Evolutionary conservation across 1,139 yeast genomes (phyloP).

Genomic region (Suhomyces coccinellae): DNA sequence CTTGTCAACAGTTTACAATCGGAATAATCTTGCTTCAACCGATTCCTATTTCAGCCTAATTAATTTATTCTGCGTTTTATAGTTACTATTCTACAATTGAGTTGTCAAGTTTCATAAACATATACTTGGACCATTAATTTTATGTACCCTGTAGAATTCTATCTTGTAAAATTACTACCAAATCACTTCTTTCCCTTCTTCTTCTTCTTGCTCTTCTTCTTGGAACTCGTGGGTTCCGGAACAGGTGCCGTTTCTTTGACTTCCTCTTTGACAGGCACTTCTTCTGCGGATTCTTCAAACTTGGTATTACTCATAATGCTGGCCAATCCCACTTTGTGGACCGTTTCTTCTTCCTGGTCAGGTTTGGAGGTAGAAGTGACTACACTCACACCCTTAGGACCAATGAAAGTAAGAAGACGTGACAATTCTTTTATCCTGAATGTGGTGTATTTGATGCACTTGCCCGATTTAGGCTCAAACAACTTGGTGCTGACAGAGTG

Average conservation of each 20-base stretch:
- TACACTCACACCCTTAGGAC: conserved; percentile 71
- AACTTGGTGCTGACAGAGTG: conserved; percentile 62
- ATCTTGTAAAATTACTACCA: background rate
- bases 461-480: conserved; percentile 69
- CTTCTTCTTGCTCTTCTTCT: conserved; percentile 19
- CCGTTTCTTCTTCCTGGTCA: conserved; percentile 13
- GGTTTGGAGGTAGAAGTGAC: conserved; percentile 21
- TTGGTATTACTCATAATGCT: conserved; percentile 45
- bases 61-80: background rate
- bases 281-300: conserved; percentile 25
- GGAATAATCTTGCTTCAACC: background rate
- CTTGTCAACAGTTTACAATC: too few species aligned
- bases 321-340: conserved; percentile 37
- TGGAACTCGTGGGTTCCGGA: conserved; percentile 8
- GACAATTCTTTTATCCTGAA: conserved; percentile 75
- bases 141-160: background rate
- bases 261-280: conserved; percentile 10
- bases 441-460: conserved; percentile 62
- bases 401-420: conserved; percentile 75
- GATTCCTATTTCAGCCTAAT: background rate
- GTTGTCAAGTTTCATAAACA: too few species aligned
- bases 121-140: too few species aligned
- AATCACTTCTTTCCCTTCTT: conserved; percentile 15
- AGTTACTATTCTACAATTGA: background rate
- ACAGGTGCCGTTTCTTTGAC: conserved; percentile 6